Evolutionary conservation across 768 basidiomycete genomes (phyloP).

Genomic region (Arthromyces matolae): DNA sequence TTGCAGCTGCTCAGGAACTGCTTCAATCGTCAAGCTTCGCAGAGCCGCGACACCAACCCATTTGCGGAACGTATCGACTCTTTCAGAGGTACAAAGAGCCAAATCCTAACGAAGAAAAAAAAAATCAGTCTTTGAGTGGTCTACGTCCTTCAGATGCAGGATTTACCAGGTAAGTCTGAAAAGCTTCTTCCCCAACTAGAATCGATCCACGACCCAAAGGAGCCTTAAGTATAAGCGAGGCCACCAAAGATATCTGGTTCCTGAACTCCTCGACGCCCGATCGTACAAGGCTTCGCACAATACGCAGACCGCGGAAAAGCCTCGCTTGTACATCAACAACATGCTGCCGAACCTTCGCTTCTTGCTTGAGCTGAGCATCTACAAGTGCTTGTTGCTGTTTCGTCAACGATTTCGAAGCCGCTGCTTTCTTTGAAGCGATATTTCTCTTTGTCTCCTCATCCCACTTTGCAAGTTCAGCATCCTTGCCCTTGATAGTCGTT

Average conservation of each 20-base stretch:
- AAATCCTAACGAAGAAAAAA: too few species aligned
- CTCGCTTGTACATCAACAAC: slow-evolving; percentile 52
- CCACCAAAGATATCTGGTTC: slow-evolving; percentile 53
- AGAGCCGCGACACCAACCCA: slow-evolving; percentile 86
- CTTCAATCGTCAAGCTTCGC: slow-evolving; percentile 59
- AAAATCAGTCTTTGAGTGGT: too few species aligned
- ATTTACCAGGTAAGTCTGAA: slow-evolving; percentile 77
- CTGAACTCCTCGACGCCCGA: slow-evolving; percentile 49
- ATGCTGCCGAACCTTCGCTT: slow-evolving; percentile 58
- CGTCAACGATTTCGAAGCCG: slow-evolving; percentile 50
- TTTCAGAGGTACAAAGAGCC: slow-evolving; percentile 67
- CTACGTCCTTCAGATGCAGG: not conserved
- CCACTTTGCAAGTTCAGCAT: slow-evolving; percentile 89
- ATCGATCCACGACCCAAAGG: slow-evolving; percentile 55
- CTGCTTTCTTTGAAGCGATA: slow-evolving; percentile 75
- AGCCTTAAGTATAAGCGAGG: slow-evolving; percentile 59
- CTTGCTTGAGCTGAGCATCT: slow-evolving; percentile 78
- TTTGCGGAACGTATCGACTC: slow-evolving; percentile 61
- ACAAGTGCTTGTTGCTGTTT: slow-evolving; percentile 87
- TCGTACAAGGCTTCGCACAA: slow-evolving; percentile 62
- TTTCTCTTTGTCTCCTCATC: slow-evolving; percentile 89
- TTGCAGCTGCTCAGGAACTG: slow-evolving; percentile 68
- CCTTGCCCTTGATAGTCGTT: slow-evolving; percentile 71
- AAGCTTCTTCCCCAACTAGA: slow-evolving; percentile 60
- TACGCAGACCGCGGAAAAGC: slow-evolving; percentile 63